Percentiles rank a stretch among this genome's conserved stretches.
Conservation (phyloP, 2,329 filamentous ascomycete genomes). For the Ilyonectria robusta region DNA sequence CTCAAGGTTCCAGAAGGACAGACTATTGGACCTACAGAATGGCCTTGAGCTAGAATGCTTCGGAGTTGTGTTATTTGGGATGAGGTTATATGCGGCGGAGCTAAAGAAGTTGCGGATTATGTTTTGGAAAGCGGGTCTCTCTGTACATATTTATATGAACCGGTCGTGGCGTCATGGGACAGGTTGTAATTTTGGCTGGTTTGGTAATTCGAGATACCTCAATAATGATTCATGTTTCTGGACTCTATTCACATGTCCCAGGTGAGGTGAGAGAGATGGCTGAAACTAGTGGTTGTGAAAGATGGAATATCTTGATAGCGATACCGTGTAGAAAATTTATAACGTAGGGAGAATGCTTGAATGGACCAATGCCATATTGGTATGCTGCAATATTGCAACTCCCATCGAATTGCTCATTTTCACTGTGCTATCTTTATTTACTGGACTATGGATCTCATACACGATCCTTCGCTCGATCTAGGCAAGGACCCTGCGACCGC, state of each 20-base stretch:
- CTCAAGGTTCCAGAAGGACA: conserved; percentile 58
- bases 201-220: conserved; percentile 46
- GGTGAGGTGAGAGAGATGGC: neutral
- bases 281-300: neutral
- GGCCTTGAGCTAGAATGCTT: conserved; percentile 53
- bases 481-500: neutral
- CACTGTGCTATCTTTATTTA: neutral
- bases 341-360: too few relatives aligned
- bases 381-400: neutral
- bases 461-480: neutral
- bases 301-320: too few relatives aligned
- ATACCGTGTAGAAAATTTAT: too few relatives aligned
- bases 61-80: conserved; percentile 12
- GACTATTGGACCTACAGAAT: conserved; percentile 66
- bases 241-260: neutral
- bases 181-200: conserved; percentile 33
- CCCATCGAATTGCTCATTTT: neutral
- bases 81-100: conserved; percentile 26
- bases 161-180: conserved; percentile 39
- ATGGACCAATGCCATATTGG: too few relatives aligned
- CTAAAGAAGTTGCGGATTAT: conserved; percentile 27
- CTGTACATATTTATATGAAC: conserved; percentile 33
- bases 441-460: too few relatives aligned
- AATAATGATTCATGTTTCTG: conserved; percentile 45
- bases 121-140: conserved; percentile 31